Evolutionary conservation across 208 protist genomes (phyloP), one percentile per base, ranked within the genome.

Genomic region (Naegleria gruberi): DNA sequence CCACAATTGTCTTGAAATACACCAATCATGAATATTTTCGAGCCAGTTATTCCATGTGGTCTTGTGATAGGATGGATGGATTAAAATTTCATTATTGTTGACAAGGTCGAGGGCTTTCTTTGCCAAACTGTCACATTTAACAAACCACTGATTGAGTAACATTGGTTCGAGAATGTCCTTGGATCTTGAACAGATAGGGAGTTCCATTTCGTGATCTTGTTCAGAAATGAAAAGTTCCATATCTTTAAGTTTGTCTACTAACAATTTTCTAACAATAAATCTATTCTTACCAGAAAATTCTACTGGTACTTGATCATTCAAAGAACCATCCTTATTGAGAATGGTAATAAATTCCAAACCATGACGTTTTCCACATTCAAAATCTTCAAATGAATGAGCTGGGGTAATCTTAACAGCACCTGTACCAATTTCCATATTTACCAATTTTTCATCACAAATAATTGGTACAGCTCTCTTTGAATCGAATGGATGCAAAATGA

Each of bases 321-420:
- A 97, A 40, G 92, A 91, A 83, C 98, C 99, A 87, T 99, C 96
- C 41, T 98, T 94, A 89, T 96, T 98, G 85, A 99, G 96, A 90
- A 99, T 97, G 83, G 94, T 97, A 82, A 99, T 92, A 91, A 97
- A 96, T 90, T 57, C 90, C 34, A 99, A 95, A 51, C 97, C 96
- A 95, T 99, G 97, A 82, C 98, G 95, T 87, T 96, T 89, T 83
- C 98, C 99, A 89, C 95, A 95, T 92, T 98, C 98, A 93, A 98
- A 99, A 96, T 99, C 99, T 94, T 99, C 99, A 45, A 94, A 96
- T 95, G 99, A 99, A 93, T 99, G 99, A n/a, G 98, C 97, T 26
- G 99, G 99, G n/a, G 99, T 99, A 85, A 99, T 96, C 92, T 98
- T 98, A 26, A 98, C 96, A 10, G 96, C 96, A 93, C 98, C 98